Base-by-base conservation (phyloP, 768 basidiomycete genomes). In the Sistotremastrum niveocremeum region DNA sequence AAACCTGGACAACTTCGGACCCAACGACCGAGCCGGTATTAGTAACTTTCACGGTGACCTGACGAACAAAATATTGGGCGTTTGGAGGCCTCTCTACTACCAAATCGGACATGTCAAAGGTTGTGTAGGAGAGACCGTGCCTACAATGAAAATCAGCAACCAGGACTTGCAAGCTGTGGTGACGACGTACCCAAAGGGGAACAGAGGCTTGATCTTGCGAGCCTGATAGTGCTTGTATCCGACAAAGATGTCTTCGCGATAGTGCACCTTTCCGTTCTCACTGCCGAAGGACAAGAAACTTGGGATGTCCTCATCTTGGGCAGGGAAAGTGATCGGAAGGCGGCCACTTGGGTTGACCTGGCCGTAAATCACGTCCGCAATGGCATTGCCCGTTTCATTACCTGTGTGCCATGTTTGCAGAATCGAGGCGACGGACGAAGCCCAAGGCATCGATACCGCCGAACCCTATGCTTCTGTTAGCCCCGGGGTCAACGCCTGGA, bases 361-460 rank as follows among this genome's bases (percentile, higher is more conserved):
- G 33, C 79, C 80, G 52, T 70, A 78, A 30, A 82, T 45, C n/a
- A 81, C 66, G 56, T 82, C 80, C 11, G 76, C 72, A 46, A 81
- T 71, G 1, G 76, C 75, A 55, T 77, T 77, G 12, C 79, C 79
- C 35, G 65, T 64, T 58, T 79, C 79, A 51, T 82, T 82, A 0
- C 80, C 80, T 2, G 68, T 68, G 54, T 77, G 80, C 76, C 77
- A 81, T 4, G 77, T 65, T 46, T 83, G 78, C 2, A 84, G 50
- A 20, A 85, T 57, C 4, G 71, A 72, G 6, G 62, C 57, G 11
- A 79, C 74, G 34, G 68, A 56, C 46, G 72, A 56, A 5, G 77
- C 61, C 84, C 83, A 86, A 3, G 84, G 83, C 81, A 86, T 84
- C 2, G 76, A 66, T 2, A 82, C 72, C 1, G 83, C 75, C 20